A percentile compares a stretch with the other conserved stretches of the same genome.
These are phyloP conservation scores for Colletotrichum nymphaeae DNA, from an alignment of 2,329 filamentous ascomycete genomes.

Conservation along the genomic window DNA sequence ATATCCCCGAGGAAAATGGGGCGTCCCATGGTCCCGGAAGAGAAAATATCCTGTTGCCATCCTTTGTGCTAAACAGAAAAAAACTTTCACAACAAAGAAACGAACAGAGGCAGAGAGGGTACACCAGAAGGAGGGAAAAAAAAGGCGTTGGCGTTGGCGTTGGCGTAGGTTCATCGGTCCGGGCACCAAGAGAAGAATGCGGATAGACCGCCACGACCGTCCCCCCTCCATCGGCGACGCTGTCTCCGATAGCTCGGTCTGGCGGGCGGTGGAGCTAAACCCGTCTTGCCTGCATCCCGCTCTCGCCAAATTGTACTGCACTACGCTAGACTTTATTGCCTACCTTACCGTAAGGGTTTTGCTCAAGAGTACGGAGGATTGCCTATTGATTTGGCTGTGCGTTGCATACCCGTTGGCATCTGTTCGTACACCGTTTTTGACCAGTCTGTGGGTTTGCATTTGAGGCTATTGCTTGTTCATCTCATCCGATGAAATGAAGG, in stretches of 20 bases:
- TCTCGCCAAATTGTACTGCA: not conserved
- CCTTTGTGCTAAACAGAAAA: not conserved
- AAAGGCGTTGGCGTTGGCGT: not conserved
- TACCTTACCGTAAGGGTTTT: not conserved
- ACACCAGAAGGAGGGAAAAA: not conserved
- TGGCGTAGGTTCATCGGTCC: not conserved
- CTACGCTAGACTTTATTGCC: not conserved
- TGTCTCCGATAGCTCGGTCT: conserved; percentile 11
- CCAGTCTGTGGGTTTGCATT: not conserved
- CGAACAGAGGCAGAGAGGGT: not conserved
- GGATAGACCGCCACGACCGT: not conserved
- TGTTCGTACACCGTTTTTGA: not conserved
- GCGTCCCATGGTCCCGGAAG: not conserved
- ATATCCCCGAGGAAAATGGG: not conserved
- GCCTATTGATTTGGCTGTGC: not conserved
- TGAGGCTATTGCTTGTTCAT: not conserved
- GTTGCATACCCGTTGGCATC: not conserved
- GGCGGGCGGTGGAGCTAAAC: not conserved
- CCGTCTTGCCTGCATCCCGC: not conserved
- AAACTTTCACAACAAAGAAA: not conserved
- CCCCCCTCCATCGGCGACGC: conserved; percentile 3
- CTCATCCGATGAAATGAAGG: conserved; percentile 5
- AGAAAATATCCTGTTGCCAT: not conserved
- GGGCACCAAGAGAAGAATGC: not conserved
- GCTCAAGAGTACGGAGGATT: not conserved